phyloP scores from a whole-genome alignment of 2,329 filamentous ascomycete species.

The Saccharata proteae region DNA sequence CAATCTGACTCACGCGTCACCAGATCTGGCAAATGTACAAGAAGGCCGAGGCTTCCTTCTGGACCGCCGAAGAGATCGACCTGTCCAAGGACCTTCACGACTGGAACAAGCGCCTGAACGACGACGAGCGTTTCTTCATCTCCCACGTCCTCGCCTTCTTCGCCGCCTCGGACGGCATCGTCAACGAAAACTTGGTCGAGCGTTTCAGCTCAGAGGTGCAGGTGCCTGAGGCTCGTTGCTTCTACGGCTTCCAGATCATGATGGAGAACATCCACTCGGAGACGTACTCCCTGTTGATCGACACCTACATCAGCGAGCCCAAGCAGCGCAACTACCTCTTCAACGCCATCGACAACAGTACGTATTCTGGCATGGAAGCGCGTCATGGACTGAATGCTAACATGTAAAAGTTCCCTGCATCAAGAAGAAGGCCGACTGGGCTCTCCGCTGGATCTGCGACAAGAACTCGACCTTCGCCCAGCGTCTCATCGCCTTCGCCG shows the following conservation, averaged over 20 bases:
- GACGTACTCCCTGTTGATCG: conserved; percentile 97
- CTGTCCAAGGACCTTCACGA: conserved; percentile 97
- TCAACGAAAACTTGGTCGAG: conserved; percentile 98
- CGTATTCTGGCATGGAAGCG: conserved; percentile 20
- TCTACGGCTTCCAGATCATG: conserved; percentile 99
- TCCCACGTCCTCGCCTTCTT: conserved; percentile 99
- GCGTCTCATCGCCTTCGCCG: conserved; percentile 91
- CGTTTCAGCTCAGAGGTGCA: conserved; percentile 96
- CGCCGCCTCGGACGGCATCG: conserved; percentile 94
- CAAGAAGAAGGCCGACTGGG: conserved; percentile 97
- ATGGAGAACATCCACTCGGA: conserved; percentile 99
- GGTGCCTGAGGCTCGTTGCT: conserved; percentile 95
- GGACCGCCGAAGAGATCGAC: conserved; percentile 99
- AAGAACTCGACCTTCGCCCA: conserved; percentile 89
- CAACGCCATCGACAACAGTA: conserved; percentile 96
- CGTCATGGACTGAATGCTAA: conserved; percentile 16
- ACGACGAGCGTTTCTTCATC: conserved; percentile 96
- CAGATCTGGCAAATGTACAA: conserved; percentile 99
- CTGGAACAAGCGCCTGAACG: conserved; percentile 95
- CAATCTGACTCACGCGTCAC: conserved; percentile 22
- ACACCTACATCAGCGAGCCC: conserved; percentile 98
- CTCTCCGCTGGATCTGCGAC: conserved; percentile 87
- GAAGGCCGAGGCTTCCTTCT: conserved; percentile 98
- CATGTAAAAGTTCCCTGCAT: conserved; percentile 69
- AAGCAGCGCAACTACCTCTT: conserved; percentile 90